phyloP scores from a whole-genome alignment of 2,329 filamentous ascomycete genomes.

The Colletotrichum aenigma region DNA sequence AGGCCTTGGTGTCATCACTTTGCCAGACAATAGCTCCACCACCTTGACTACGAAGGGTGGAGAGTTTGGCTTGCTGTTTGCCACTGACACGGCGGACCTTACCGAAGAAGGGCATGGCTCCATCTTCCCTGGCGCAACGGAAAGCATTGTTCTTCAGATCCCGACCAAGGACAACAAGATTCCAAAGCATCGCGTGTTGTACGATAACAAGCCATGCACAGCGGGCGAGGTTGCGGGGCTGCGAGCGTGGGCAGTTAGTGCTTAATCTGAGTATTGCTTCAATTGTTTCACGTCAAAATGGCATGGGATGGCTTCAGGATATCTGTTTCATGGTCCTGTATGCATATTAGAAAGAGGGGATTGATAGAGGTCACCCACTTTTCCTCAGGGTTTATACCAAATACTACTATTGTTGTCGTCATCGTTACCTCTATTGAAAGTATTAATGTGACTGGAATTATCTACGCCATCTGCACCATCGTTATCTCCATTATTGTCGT shows the following conservation, averaged over 20 bases:
- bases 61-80: background rate
- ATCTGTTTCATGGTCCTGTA: background rate
- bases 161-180: background rate
- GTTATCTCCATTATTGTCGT: background rate
- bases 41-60: background rate
- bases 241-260: background rate
- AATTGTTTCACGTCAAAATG: background rate
- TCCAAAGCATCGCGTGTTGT: background rate
- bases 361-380: background rate
- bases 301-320: background rate
- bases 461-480: rapidly evolving
- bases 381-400: background rate
- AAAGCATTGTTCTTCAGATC: background rate
- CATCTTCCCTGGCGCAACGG: background rate
- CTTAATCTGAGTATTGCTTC: background rate
- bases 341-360: background rate
- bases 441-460: background rate
- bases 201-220: background rate
- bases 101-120: background rate
- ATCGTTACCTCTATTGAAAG: background rate
- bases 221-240: background rate
- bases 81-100: background rate
- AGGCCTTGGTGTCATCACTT: background rate
- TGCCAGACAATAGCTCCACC: background rate
- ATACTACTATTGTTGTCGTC: background rate